These are phyloP conservation scores for Telopea speciosissima DNA, from an alignment of 177 flowering plant genomes.

Conservation along the genomic window DNA sequence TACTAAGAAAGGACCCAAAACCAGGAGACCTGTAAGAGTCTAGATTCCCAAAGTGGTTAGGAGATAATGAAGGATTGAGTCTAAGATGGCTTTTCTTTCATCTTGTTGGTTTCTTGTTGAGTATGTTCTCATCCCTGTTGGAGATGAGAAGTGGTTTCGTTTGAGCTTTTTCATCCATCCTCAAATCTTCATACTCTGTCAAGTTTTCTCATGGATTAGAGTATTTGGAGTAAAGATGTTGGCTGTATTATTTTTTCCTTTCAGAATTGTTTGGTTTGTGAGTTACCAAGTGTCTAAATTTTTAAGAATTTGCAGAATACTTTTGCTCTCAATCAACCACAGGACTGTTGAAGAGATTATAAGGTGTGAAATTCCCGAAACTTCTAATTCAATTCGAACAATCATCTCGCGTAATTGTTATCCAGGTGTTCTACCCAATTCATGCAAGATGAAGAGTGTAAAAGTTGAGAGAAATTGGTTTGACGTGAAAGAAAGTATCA, in stretches of 20 bases:
- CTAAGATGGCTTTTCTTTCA: constrained; percentile 30
- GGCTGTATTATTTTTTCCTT: constrained; percentile 6
- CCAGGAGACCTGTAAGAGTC: constrained; percentile 4
- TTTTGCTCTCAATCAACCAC: constrained; percentile 6
- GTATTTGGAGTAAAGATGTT: constrained; percentile 13
- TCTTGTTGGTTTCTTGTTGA: constrained; percentile 46
- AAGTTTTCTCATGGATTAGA: constrained; percentile 32
- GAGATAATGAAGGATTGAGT: constrained; percentile 2
- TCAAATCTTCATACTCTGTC: constrained; percentile 31
- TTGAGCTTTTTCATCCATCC: constrained; percentile 52
- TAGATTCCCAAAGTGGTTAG: not conserved
- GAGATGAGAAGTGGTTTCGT: constrained; percentile 39
- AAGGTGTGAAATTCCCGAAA: constrained; percentile 10
- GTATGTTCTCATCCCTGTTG: constrained; percentile 34
- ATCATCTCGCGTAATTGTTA: not conserved
- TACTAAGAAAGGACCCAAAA: not conserved
- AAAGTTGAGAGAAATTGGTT: not conserved
- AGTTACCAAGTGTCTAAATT: constrained; percentile 9
- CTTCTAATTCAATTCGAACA: constrained; percentile 9
- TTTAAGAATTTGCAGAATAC: not conserved
- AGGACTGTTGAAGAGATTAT: constrained; percentile 7
- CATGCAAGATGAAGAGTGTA: not conserved
- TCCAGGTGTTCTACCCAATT: not conserved
- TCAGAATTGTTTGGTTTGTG: constrained; percentile 9
- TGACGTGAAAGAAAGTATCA: not conserved